Conservation (phyloP, 2,329 filamentous ascomycete genomes). For the Boeremia exigua region DNA sequence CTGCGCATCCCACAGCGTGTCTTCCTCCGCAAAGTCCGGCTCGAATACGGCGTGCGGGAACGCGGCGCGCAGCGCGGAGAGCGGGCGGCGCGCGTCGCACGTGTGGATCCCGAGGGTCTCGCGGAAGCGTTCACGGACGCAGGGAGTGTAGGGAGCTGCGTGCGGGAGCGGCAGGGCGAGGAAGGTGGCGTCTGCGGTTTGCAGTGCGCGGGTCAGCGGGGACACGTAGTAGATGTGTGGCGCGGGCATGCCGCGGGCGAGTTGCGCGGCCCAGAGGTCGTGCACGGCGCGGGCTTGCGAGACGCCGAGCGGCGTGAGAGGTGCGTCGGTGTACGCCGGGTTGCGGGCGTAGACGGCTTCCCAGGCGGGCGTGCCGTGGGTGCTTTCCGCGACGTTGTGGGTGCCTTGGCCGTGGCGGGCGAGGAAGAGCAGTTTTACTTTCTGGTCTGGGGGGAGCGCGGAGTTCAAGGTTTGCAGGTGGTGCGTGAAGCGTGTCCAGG, state of each 20-base stretch:
- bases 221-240: constrained; percentile 70
- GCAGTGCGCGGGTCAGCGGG: constrained; percentile 67
- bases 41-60: constrained; percentile 65
- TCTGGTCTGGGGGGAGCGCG: constrained; percentile 49
- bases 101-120: constrained; percentile 73
- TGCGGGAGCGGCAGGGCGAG: constrained; percentile 57
- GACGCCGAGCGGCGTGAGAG: constrained; percentile 65
- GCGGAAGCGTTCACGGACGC: constrained; percentile 68
- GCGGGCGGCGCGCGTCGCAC: constrained; percentile 67
- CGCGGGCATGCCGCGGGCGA: constrained; percentile 61
- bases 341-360: constrained; percentile 45
- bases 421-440: constrained; percentile 72
- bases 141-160: constrained; percentile 60
- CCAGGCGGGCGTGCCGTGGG: constrained; percentile 72
- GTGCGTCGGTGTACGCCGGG: constrained; percentile 54
- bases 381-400: constrained; percentile 70
- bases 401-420: constrained; percentile 73
- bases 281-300: constrained; percentile 64
- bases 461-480: constrained; percentile 62
- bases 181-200: constrained; percentile 70
- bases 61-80: constrained; percentile 55
- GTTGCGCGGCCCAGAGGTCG: constrained; percentile 62
- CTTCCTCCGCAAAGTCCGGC: constrained; percentile 63
- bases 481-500: constrained; percentile 67
- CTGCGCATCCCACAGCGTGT: constrained; percentile 58